A percentile compares a stretch with the other conserved stretches of the same genome.
These are phyloP conservation scores for Grifola frondosa DNA, from an alignment of 1,284 basidiomycete genomes.

Conservation along the genomic window DNA sequence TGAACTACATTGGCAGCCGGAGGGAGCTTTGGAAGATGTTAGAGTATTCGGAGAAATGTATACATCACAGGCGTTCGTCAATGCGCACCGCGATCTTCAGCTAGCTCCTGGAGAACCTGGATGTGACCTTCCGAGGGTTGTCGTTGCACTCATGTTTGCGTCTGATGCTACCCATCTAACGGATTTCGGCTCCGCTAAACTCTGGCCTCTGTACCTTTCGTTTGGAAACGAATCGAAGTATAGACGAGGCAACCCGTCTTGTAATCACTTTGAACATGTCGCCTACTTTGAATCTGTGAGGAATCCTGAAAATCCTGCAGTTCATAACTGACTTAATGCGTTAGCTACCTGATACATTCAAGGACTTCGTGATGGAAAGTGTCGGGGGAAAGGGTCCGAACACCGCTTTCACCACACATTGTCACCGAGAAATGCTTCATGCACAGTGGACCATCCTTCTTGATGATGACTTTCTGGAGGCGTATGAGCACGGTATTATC, in stretches of 20 bases:
- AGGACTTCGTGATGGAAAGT: background rate
- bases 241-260: constrained; percentile 15
- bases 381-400: background rate
- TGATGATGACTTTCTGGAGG: constrained; percentile 22
- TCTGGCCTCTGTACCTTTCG: constrained; percentile 33
- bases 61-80: background rate
- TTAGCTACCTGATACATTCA: background rate
- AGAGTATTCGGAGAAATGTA: background rate
- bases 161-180: constrained; percentile 1
- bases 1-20: background rate
- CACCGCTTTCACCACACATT: constrained; percentile 16
- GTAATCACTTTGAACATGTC: constrained; percentile 19
- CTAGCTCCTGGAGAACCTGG: constrained; percentile 4
- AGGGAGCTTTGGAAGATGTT: too few species aligned
- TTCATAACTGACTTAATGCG: too few species aligned
- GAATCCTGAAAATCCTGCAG: too few species aligned
- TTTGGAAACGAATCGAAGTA: constrained; percentile 33
- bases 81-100: constrained; percentile 1
- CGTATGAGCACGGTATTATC: constrained; percentile 23
- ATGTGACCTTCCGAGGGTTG: background rate
- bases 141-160: constrained; percentile 3
- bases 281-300: constrained; percentile 28
- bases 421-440: constrained; percentile 24
- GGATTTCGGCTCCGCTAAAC: constrained; percentile 26
- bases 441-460: constrained; percentile 18